phyloP scores from a whole-genome alignment of 2,329 filamentous ascomycete genomes.

The Neonectria faginata region DNA sequence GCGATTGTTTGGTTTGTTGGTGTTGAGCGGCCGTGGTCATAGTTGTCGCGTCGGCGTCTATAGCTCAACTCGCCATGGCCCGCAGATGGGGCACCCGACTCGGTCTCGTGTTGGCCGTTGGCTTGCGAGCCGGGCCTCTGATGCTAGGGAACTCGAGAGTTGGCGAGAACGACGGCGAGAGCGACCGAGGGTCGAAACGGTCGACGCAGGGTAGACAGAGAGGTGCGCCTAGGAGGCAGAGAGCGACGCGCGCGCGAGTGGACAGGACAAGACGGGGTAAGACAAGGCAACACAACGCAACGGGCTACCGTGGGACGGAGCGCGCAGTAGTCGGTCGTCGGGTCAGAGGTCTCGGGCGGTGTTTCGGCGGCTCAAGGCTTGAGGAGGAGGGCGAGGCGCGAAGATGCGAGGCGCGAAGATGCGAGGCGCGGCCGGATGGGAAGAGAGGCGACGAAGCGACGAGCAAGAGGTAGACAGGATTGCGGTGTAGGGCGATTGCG shows the following conservation, averaged over 20 bases:
- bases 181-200: conserved; percentile 1
- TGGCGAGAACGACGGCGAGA: neutral
- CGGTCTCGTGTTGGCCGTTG: conserved; percentile 29
- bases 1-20: conserved; percentile 48
- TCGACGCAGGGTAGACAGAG: neutral
- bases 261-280: neutral
- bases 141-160: conserved; percentile 5
- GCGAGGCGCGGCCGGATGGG: neutral
- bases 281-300: neutral
- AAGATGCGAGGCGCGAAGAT: neutral
- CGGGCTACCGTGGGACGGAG: neutral
- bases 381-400: conserved; percentile 12
- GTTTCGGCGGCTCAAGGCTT: conserved; percentile 21
- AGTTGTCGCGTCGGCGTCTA: conserved; percentile 45
- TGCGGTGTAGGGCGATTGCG: conserved; percentile 6
- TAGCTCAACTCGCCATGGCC: conserved; percentile 52
- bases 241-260: conserved; percentile 2
- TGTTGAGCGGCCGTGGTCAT: conserved; percentile 51
- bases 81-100: conserved; percentile 32
- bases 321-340: conserved; percentile 10
- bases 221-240: neutral
- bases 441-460: conserved; percentile 5
- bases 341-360: conserved; percentile 6
- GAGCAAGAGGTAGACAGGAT: conserved; percentile 1
- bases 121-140: conserved; percentile 23